A percentile compares a stretch with the other conserved stretches of the same genome.
phyloP scores from a whole-genome alignment of 305 asterid species.

The Solanum hybrid region DNA sequence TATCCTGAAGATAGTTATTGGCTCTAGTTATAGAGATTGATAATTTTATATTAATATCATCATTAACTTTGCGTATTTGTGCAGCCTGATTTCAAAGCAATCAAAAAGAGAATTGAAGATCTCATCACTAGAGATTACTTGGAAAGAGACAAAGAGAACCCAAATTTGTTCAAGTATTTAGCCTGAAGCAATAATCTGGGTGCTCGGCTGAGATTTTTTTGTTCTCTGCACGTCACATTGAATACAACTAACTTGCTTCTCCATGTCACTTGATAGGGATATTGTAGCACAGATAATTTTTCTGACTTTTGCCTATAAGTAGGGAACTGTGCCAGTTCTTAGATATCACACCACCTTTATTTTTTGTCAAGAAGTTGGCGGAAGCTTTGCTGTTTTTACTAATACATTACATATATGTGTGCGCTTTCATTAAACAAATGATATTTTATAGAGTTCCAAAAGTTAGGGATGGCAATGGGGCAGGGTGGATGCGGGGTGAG shows the following conservation, averaged over 20 bases:
- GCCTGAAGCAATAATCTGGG: conserved; percentile 12
- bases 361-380: not conserved
- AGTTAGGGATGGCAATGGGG: too few species aligned
- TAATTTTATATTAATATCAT: not conserved
- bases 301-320: not conserved
- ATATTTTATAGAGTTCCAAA: not conserved
- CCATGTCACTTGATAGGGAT: not conserved
- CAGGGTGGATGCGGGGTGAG: too few species aligned
- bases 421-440: not conserved
- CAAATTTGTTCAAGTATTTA: conserved; percentile 32
- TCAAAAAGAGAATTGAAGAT: conserved; percentile 47
- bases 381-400: not conserved
- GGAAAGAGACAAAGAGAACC: conserved; percentile 33
- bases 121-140: conserved; percentile 35
- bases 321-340: not conserved
- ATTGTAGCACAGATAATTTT: not conserved
- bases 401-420: not conserved
- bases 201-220: not conserved
- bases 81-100: conserved; percentile 44
- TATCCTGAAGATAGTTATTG: not conserved
- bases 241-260: not conserved
- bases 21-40: not conserved
- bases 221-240: not conserved
- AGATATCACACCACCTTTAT: not conserved
- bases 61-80: not conserved